Evolutionary conservation across 805 yeast genomes (phyloP).

Genomic region (Blastobotrys terrestris): DNA sequence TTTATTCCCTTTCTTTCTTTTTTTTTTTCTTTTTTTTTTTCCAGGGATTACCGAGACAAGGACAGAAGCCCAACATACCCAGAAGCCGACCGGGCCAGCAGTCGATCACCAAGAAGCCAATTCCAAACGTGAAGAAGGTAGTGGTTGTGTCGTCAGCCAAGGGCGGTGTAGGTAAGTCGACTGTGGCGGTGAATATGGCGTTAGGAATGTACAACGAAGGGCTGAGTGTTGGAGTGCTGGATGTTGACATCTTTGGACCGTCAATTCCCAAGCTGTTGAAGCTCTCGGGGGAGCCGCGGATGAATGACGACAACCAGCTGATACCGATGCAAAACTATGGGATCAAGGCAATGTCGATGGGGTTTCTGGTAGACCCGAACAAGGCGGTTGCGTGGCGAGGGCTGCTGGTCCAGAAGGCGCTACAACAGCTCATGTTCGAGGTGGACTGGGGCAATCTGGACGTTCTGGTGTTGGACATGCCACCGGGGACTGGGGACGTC

Average conservation of each 20-base stretch:
- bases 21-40: not conserved
- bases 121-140: conserved; percentile 57
- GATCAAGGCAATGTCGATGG: conserved; percentile 83
- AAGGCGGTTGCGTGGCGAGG: conserved; percentile 81
- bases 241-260: conserved; percentile 82
- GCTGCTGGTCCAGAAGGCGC: conserved; percentile 77
- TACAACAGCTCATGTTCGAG: conserved; percentile 77
- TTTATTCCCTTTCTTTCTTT: not conserved
- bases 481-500: conserved; percentile 89
- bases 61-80: conserved; percentile 23
- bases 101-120: conserved; percentile 30
- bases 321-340: conserved; percentile 71
- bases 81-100: conserved; percentile 51
- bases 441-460: conserved; percentile 71
- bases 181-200: conserved; percentile 63
- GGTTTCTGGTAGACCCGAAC: conserved; percentile 60
- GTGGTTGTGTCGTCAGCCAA: conserved; percentile 69
- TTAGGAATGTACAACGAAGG: conserved; percentile 50
- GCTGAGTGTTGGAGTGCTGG: conserved; percentile 60
- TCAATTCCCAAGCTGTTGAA: conserved; percentile 68
- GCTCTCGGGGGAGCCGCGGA: conserved; percentile 63
- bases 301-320: conserved; percentile 46
- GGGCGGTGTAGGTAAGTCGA: conserved; percentile 80
- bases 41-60: conserved; percentile 39
- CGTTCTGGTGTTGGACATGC: conserved; percentile 71